phyloP scores from a whole-genome alignment of 805 yeast species.

The Phaffomyces thermotolerans region DNA sequence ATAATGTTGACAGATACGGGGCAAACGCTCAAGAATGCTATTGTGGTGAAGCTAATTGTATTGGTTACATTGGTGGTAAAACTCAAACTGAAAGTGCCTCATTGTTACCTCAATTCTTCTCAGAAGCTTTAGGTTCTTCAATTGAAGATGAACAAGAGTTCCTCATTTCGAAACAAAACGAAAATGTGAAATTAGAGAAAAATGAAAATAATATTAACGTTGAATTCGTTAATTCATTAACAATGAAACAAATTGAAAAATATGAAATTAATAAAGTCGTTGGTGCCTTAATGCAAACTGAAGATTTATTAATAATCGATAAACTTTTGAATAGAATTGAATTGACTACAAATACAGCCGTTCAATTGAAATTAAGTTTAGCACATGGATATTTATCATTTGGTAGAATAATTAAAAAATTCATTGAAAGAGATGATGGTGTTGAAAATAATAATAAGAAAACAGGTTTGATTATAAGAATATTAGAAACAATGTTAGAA shows the following conservation, averaged over 20 bases:
- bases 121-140: conserved; percentile 80
- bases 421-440: conserved; percentile 2
- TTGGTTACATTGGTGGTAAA: conserved; percentile 92
- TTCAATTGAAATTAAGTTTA: conserved; percentile 56
- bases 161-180: conserved; percentile 51
- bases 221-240: conserved; percentile 55
- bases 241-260: conserved; percentile 38
- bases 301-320: conserved; percentile 54
- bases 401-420: conserved; percentile 45
- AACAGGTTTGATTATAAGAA: conserved; percentile 32
- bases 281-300: conserved; percentile 72
- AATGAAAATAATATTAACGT: conserved; percentile 55
- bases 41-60: conserved; percentile 89
- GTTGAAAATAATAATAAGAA: not conserved
- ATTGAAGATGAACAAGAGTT: conserved; percentile 63
- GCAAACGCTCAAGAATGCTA: conserved; percentile 91
- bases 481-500: conserved; percentile 49
- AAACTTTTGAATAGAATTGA: conserved; percentile 65
- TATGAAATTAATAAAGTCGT: conserved; percentile 73
- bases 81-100: conserved; percentile 92
- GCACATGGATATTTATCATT: conserved; percentile 85
- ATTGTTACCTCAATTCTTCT: conserved; percentile 70
- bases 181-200: conserved; percentile 38
- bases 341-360: conserved; percentile 40
- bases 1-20: conserved; percentile 94